Evolutionary conservation across 768 basidiomycete species (phyloP), one percentile per base, ranked within the genome.

Genomic region (Kwoniella dejecticola): DNA sequence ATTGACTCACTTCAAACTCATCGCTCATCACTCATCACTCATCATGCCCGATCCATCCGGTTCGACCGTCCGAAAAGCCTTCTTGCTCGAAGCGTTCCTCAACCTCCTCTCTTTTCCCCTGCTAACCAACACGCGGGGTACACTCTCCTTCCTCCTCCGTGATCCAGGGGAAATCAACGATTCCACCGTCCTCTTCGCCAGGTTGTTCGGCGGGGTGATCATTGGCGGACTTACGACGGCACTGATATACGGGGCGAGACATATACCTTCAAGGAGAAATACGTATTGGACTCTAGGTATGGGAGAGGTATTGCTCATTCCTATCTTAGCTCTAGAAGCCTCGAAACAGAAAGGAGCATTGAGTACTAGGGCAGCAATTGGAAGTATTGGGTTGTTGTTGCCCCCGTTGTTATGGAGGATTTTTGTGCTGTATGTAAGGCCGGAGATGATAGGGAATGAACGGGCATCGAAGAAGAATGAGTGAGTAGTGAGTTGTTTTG

Each of bases 61-160:
- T 41, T 24, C 52, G 12, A 56, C 57, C 6, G 44, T 76, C 29
- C 66, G 57, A 24, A 57, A 63, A 33, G 71, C 71, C 0, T 76
- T 76, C 61, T 57, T 73, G 30, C 48, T 68, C 61, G 68, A 71
- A 44, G 57, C 68, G 5, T n/a, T 71, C 24, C 44, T 66, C 50
- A 73, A 72, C 52, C 33, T 73, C 29, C 15, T 50, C 19, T 64
- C 67, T 2, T 23, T 75, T 52, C 74, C 71, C 17, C 60, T 75
- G 11, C 52, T 75, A 49, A 73, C 71, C 38, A 52, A 72, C 31
- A 49, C 71, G 0, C 44, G 44, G 2, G 29, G 52, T 30, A 60
- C 62, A 23, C 71, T 68, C 10, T 66, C 69, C 31, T n/a, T 62
- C 23, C 29, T 72, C 23, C 66, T 72, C 4, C 30, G 29, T 15